phyloP scores from a whole-genome alignment of 2,329 filamentous ascomycete species.

The Lizonia empirigonia region DNA sequence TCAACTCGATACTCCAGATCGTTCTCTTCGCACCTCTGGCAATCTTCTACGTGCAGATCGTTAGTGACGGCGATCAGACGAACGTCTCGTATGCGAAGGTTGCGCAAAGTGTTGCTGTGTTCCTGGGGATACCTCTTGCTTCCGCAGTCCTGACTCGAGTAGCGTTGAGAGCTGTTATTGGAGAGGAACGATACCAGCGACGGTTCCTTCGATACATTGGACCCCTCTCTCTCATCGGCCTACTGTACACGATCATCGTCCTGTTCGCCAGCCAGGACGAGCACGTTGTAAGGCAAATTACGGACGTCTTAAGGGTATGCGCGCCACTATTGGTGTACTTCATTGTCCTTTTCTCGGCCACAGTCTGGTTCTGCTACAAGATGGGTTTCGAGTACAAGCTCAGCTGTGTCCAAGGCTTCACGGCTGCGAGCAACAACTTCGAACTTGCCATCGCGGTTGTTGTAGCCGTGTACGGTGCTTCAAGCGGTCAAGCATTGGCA shows the following conservation, averaged over 20 bases:
- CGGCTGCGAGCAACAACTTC: conserved; percentile 91
- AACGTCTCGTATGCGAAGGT: conserved; percentile 67
- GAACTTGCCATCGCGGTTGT: conserved; percentile 89
- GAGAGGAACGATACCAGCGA: conserved; percentile 67
- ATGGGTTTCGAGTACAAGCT: conserved; percentile 76
- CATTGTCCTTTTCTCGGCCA: conserved; percentile 71
- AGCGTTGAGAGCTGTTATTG: conserved; percentile 59
- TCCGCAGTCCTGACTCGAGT: conserved; percentile 80
- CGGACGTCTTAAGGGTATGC: conserved; percentile 79
- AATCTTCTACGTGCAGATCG: conserved; percentile 65
- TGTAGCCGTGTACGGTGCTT: conserved; percentile 76
- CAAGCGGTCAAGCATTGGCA: conserved; percentile 80
- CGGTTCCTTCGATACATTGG: conserved; percentile 72
- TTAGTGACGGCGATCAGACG: conserved; percentile 59
- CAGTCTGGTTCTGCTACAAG: conserved; percentile 65
- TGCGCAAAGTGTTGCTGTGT: conserved; percentile 81
- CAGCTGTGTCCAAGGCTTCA: conserved; percentile 80
- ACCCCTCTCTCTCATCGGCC: conserved; percentile 78
- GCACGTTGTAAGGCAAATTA: conserved; percentile 83
- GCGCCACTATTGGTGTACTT: conserved; percentile 86
- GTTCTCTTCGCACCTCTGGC: conserved; percentile 56
- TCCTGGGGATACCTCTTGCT: conserved; percentile 79
- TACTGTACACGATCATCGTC: conserved; percentile 85
- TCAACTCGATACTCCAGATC: conserved; percentile 57
- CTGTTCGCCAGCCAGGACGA: conserved; percentile 82